These are phyloP conservation scores for Aphanomyces euteiches DNA, from an alignment of 352 stramenopile species.

Conservation along the genomic window DNA sequence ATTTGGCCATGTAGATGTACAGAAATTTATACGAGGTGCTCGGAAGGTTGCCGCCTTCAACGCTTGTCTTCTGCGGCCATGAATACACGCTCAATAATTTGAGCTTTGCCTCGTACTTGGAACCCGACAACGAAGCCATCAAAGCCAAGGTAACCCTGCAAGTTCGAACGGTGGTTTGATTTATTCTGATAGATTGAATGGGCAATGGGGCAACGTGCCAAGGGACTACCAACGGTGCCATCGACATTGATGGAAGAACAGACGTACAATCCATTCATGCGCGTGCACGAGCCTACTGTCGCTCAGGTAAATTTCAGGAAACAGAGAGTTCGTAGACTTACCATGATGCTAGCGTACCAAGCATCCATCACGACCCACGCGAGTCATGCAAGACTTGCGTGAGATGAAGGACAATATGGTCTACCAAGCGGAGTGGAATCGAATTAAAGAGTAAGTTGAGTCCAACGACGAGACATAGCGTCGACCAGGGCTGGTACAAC, in stretches of 20 bases:
- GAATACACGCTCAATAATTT: constrained; percentile 92
- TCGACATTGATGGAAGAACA: constrained; percentile 71
- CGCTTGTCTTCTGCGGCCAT: constrained; percentile 86
- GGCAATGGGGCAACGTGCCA: constrained; percentile 34
- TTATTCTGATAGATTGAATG: constrained; percentile 31
- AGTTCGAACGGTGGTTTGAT: neutral
- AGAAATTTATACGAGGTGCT: constrained; percentile 74
- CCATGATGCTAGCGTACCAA: constrained; percentile 5
- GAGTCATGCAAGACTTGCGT: constrained; percentile 5
- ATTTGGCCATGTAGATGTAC: constrained; percentile 71
- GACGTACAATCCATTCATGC: constrained; percentile 79
- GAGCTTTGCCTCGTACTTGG: constrained; percentile 83
- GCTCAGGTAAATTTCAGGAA: neutral
- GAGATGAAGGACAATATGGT: constrained; percentile 17
- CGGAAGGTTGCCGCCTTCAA: constrained; percentile 57
- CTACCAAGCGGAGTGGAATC: neutral
- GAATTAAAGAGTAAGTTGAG: neutral
- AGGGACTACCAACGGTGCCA: constrained; percentile 76
- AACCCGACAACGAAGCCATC: constrained; percentile 78
- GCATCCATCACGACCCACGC: neutral
- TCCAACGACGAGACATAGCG: neutral
- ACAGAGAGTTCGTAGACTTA: neutral
- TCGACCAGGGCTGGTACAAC: neutral
- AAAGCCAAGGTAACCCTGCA: constrained; percentile 48
- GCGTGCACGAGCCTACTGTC: constrained; percentile 45